Evolutionary conservation across 768 basidiomycete genomes (phyloP).

Genomic region (Mycena crocata): DNA sequence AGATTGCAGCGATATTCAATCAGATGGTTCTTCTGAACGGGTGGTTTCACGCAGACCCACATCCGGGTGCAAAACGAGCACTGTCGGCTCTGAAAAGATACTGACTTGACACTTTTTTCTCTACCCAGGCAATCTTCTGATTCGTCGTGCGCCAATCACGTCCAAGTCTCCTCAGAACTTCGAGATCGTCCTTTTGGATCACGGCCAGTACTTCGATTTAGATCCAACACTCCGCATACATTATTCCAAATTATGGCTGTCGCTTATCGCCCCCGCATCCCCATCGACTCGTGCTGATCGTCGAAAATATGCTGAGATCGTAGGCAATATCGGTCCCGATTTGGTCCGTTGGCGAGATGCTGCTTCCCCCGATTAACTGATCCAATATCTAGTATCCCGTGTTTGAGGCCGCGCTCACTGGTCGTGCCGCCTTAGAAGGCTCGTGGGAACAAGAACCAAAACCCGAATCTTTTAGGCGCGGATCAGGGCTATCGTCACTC

Average conservation of each 20-base stretch:
- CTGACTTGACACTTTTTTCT: slow-evolving; percentile 14
- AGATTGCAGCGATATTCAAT: slow-evolving; percentile 90
- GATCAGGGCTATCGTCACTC: slow-evolving; percentile 83
- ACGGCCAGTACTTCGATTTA: slow-evolving; percentile 94
- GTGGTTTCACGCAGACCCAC: slow-evolving; percentile 91
- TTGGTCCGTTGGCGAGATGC: slow-evolving; percentile 62
- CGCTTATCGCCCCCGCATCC: slow-evolving; percentile 82
- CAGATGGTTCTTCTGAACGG: slow-evolving; percentile 97
- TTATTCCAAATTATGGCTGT: slow-evolving; percentile 91
- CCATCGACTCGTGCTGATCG: slow-evolving; percentile 73
- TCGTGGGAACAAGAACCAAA: slow-evolving; percentile 57
- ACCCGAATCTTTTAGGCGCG: slow-evolving; percentile 62
- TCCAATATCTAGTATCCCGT: slow-evolving; percentile 77
- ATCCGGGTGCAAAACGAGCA: slow-evolving; percentile 66
- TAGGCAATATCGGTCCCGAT: slow-evolving; percentile 91
- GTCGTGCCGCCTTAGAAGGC: slow-evolving; percentile 79
- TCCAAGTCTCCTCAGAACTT: slow-evolving; percentile 93
- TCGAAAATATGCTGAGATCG: slow-evolving; percentile 87
- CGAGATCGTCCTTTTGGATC: slow-evolving; percentile 94
- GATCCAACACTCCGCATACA: slow-evolving; percentile 83
- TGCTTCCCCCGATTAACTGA: background rate
- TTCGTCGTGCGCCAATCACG: slow-evolving; percentile 72
- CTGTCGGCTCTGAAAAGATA: slow-evolving; percentile 4
- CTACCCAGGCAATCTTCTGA: slow-evolving; percentile 84
- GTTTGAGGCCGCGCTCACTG: slow-evolving; percentile 96